These are phyloP conservation scores for Hymenoscyphus infarciens DNA, from an alignment of 2,329 filamentous ascomycete genomes.

Conservation along the genomic window DNA sequence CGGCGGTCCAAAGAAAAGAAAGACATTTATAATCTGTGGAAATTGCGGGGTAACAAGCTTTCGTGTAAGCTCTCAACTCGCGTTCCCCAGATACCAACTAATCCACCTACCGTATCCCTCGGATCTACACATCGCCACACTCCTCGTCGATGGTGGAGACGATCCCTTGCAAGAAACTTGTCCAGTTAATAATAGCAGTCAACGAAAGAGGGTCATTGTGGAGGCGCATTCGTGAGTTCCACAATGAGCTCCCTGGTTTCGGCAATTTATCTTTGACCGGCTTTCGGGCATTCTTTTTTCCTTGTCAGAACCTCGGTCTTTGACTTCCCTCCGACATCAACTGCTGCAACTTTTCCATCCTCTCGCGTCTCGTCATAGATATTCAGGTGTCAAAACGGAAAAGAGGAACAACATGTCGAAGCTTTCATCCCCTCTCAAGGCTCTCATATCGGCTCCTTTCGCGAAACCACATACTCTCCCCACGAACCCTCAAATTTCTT, in stretches of 20 bases:
- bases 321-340: not conserved
- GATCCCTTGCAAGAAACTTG: not conserved
- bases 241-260: not conserved
- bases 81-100: constrained; percentile 1
- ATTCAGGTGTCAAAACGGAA: not conserved
- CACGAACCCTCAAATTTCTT: constrained; percentile 59
- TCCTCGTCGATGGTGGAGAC: no score
- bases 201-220: not conserved
- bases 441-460: constrained; percentile 67
- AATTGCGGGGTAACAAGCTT: not conserved
- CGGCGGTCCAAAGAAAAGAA: not conserved
- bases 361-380: not conserved
- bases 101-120: no score
- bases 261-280: not conserved
- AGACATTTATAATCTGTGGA: not conserved
- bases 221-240: not conserved
- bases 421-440: constrained; percentile 67
- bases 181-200: not conserved
- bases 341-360: not conserved
- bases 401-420: constrained; percentile 57
- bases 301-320: constrained; percentile 3
- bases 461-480: constrained; percentile 62
- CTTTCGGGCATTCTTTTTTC: not conserved
- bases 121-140: no score
- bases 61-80: constrained; percentile 6